Base-by-base conservation (phyloP, 2,329 filamentous ascomycete genomes). In the Penicillium olsonii region DNA sequence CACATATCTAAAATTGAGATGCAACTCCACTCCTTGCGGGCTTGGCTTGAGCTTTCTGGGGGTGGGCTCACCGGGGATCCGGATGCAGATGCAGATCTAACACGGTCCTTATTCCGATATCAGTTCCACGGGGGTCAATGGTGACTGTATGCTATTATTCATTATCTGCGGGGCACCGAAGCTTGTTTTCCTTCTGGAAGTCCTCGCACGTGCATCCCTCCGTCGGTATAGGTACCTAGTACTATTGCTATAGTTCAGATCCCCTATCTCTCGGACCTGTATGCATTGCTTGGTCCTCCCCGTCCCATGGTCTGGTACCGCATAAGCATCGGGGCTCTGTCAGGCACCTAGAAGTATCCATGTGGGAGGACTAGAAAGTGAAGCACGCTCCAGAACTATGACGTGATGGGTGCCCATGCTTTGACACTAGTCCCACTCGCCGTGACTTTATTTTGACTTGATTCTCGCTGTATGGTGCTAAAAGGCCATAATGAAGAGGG, bases 151-250 rank as follows among this genome's bases (percentile, higher is more conserved):
- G 33, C 17, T 35, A 35, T 35, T 35, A 35, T n/a, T 15, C n/a
- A 35, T 15, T 8, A 35, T 17, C n/a, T n/a, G 17, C 17, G 29
- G 31, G 17, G 29, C n/a, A 14, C 29, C 11, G 24, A 51, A 47
- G 37, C 43, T 47, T 48, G 43, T 20, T 18, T 48, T 5, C n/a
- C n/a, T 42, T 51, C 38, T 48, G 15, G 26, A 38, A 26, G 22
- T 37, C 18, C n/a, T n/a, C n/a, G n/a, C n/a, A n/a, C n/a, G n/a
- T n/a, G n/a, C n/a, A n/a, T n/a, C n/a, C n/a, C n/a, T n/a, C n/a
- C n/a, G n/a, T n/a, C n/a, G n/a, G n/a, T n/a, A n/a, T n/a, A n/a
- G n/a, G n/a, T n/a, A n/a, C n/a, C n/a, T n/a, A n/a, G n/a, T n/a
- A n/a, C n/a, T n/a, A n/a, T n/a, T n/a, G n/a, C n/a, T n/a, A n/a